Evolutionary conservation across 2,329 filamentous ascomycete species (phyloP), one percentile per base, ranked within the genome.

Genomic region (Periconia sp.): DNA sequence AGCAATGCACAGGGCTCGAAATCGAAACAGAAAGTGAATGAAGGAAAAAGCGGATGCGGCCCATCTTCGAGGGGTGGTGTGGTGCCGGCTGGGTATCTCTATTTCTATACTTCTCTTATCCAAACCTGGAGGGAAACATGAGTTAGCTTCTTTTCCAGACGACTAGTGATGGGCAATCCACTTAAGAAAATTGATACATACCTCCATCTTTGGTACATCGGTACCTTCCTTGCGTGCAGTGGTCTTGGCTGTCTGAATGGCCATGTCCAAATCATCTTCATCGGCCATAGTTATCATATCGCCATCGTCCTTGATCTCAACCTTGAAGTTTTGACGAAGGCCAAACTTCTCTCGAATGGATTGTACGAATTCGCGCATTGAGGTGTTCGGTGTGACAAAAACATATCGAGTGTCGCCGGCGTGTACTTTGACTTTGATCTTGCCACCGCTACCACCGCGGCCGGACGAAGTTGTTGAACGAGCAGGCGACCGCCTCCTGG

Each of bases 241-340:
- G 47, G 83, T 82, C 73, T 85, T 90, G 7, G 87, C 86, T 45
- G 80, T 83, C 72, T 84, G 82, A 50, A 97, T 81, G 27, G 91
- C 86, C 85, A 97, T 90, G 47, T 97, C 92, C 58, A 97, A 76
- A 77, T 99, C 94, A 68, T 99, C 94, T 74, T 97, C 91, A 73
- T 99, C 94, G 30, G 89, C 92, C 85, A 99, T 88, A 31, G 93
- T 97, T 68, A 99, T 95, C 89, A 97, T 93, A 68, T 97, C 93
- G 62, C 91, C 89, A 63, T 97, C 94, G 59, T 95, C 91, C 66
- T 83, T 85, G 63, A 92, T 85, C 79, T 94, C 94, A 75, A 97
- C 88, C 81, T 92, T 95, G 78, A 97, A 93, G 53, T 85, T 85
- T 57, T 87, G 78, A 51, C 83, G 79, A 52, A 97, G 80, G 14